Evolutionary conservation across 345 rosid genomes (phyloP), one percentile per base, ranked within the genome.

Genomic region (Eucalyptus regnans): DNA sequence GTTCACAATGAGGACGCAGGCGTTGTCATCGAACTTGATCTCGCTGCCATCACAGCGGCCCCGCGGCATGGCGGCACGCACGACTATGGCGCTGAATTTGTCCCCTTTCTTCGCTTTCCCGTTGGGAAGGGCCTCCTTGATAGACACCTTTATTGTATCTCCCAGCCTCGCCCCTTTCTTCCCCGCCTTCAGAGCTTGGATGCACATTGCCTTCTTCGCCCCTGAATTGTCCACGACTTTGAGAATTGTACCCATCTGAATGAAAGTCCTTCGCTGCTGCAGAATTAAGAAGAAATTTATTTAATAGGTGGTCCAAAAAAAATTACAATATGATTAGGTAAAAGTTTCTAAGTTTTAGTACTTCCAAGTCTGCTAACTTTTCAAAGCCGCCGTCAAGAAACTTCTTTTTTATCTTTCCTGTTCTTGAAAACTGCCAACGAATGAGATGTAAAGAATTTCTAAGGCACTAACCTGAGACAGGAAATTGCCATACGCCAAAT

Each of bases 61-160:
- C 31, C 94, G 91, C 88, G 93, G 98, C 99, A 96, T 95, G 31
- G 98, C 98, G 43, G 99, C 98, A 49, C 98, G 94, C 16, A 96
- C 98, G 48, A 97, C 97, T 60, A 97, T 97, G 64, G 96, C 98
- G 31, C 94, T 91, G 8, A 94, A 97, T 43, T 95, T 98, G 56
- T 95, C 94, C 46, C 99, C 98, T 94, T 95, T 96, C 99, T 97
- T 95, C 87, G 97, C 99, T 91, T 97, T 97, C 88, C 99, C 99
- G 17, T 96, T 98, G 20, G 97, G 99, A 90, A 92, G 90, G 5
- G 99, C 99, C 93, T 97, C 99, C 93, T 98, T 97, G 79, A 96
- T 98, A 1, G 98, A 96, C 86, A 97, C 98, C 87, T 95, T 92
- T 29, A 97, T 96, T 1, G 97, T 96, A 91, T 96, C 99, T 7